These are phyloP conservation scores for Musa schizocarpa DNA, from an alignment of 176 grass and related monocot species.

Conservation along the genomic window DNA sequence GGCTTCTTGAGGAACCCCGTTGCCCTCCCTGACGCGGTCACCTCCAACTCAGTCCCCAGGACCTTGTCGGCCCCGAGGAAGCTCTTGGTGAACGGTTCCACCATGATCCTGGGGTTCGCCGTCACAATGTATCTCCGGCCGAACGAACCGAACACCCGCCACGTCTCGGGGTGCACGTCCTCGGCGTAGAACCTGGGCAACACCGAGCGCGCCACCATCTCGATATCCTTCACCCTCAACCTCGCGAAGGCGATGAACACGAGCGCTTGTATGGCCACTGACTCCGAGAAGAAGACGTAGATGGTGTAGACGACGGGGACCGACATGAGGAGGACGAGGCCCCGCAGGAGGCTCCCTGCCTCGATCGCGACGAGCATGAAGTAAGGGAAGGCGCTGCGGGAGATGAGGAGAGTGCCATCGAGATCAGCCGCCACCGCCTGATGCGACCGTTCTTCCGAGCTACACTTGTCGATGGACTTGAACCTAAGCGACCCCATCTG, in stretches of 20 bases:
- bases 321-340: slow-evolving; percentile 49
- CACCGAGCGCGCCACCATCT: slow-evolving; percentile 69
- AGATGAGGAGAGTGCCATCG: slow-evolving; percentile 80
- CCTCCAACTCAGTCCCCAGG: neutral
- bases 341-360: slow-evolving; percentile 73
- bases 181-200: slow-evolving; percentile 72
- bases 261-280: slow-evolving; percentile 56
- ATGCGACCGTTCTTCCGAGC: slow-evolving; percentile 51
- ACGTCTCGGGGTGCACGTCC: slow-evolving; percentile 25
- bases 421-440: slow-evolving; percentile 82
- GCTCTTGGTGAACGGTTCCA: slow-evolving; percentile 57
- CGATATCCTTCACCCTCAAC: slow-evolving; percentile 61
- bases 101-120: slow-evolving; percentile 25
- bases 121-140: slow-evolving; percentile 31
- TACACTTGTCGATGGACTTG: slow-evolving; percentile 68
- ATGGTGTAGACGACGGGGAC: slow-evolving; percentile 67
- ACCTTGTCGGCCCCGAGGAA: neutral
- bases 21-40: neutral
- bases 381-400: slow-evolving; percentile 70
- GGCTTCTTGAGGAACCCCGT: neutral
- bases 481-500: slow-evolving; percentile 44
- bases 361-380: slow-evolving; percentile 84
- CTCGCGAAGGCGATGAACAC: slow-evolving; percentile 78
- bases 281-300: slow-evolving; percentile 92
- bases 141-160: slow-evolving; percentile 70